phyloP scores from a whole-genome alignment of 1,284 basidiomycete genomes.

The Boletus sp. region DNA sequence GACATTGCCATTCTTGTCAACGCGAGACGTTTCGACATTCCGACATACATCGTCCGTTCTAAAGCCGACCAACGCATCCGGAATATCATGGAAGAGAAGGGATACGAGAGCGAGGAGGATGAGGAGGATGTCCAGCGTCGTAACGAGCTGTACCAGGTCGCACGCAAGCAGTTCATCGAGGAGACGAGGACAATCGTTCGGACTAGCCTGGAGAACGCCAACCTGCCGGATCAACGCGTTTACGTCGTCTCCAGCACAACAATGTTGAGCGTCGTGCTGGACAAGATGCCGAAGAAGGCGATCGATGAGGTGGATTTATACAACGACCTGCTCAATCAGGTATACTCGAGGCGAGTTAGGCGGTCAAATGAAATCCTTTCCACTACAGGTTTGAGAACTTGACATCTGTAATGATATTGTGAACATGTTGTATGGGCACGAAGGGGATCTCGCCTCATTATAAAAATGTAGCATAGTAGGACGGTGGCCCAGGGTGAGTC shows the following conservation, averaged over 20 bases:
- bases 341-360: constrained; percentile 12
- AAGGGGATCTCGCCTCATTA: no score
- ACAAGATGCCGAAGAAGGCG: constrained; percentile 22
- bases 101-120: constrained; percentile 24
- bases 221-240: constrained; percentile 26
- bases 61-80: constrained; percentile 30
- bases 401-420: background rate
- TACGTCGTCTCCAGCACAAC: constrained; percentile 27
- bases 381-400: background rate
- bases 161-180: constrained; percentile 23
- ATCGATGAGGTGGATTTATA: constrained; percentile 28
- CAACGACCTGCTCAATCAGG: constrained; percentile 20
- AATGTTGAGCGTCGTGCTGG: constrained; percentile 18
- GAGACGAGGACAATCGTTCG: constrained; percentile 20
- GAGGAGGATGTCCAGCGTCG: constrained; percentile 17
- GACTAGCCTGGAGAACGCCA: constrained; percentile 20
- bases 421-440: no score
- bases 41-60: constrained; percentile 29
- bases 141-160: constrained; percentile 17
- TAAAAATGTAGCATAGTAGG: no score
- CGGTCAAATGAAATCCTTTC: background rate
- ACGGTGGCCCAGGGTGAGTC: no score
- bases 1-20: constrained; percentile 29
- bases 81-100: constrained; percentile 27
- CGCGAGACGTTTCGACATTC: constrained; percentile 22